phyloP scores from a whole-genome alignment of 2,329 filamentous ascomycete genomes.

The Epichloe sibirici region DNA sequence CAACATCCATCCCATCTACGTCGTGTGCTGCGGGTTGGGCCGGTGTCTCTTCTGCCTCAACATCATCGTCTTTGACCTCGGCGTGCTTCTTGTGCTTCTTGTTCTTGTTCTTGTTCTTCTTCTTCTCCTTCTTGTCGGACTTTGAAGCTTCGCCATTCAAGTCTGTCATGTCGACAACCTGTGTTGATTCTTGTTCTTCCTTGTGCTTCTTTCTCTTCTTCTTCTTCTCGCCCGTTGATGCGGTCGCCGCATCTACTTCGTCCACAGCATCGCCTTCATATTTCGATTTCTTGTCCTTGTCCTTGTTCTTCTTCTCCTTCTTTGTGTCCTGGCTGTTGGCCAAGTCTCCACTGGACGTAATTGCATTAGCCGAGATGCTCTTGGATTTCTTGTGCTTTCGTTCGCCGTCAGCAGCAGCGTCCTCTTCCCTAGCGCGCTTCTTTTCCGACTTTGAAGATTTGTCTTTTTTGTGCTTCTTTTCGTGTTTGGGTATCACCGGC shows the following conservation, averaged over 20 bases:
- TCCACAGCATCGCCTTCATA: neutral
- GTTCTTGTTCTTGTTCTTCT: slow-evolving; percentile 18
- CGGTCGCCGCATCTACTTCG: slow-evolving; percentile 1
- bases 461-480: slow-evolving; percentile 28
- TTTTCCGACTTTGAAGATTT: slow-evolving; percentile 24
- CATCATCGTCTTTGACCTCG: slow-evolving; percentile 12
- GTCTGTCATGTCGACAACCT: slow-evolving; percentile 2
- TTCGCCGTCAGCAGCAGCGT: slow-evolving; percentile 24
- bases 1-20: slow-evolving; percentile 28
- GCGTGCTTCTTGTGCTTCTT: slow-evolving; percentile 13
- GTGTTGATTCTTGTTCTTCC: slow-evolving; percentile 13
- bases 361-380: slow-evolving; percentile 25
- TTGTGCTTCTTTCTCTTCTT: slow-evolving; percentile 21
- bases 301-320: slow-evolving; percentile 21
- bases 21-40: neutral
- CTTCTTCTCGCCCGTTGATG: slow-evolving; percentile 6
- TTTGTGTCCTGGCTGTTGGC: slow-evolving; percentile 21
- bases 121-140: slow-evolving; percentile 19
- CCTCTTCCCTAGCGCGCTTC: slow-evolving; percentile 34
- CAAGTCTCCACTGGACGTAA: slow-evolving; percentile 10
- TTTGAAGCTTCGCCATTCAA: slow-evolving; percentile 12
- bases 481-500: slow-evolving; percentile 18
- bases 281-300: slow-evolving; percentile 15
- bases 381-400: slow-evolving; percentile 40
- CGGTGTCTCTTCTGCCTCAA: neutral